These are phyloP conservation scores for Rhizopogon vesiculosus DNA, from an alignment of 768 basidiomycete species.

Conservation along the genomic window DNA sequence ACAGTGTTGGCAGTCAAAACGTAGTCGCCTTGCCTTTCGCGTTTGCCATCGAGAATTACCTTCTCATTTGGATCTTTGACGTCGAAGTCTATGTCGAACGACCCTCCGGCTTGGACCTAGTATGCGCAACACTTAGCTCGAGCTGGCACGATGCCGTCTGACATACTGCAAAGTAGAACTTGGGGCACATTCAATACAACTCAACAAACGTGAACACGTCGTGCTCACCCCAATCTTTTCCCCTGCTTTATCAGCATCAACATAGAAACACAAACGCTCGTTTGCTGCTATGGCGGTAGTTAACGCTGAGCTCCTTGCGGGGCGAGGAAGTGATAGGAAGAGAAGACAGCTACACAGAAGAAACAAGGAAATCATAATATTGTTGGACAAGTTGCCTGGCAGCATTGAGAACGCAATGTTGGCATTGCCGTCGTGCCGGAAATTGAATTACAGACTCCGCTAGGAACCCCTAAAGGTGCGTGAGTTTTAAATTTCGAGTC, in stretches of 20 bases:
- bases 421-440: slow-evolving; percentile 14
- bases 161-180: slow-evolving; percentile 97
- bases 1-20: slow-evolving; percentile 91
- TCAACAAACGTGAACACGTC: background rate
- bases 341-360: slow-evolving; percentile 16
- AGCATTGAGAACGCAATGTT: background rate
- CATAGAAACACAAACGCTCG: slow-evolving; percentile 88
- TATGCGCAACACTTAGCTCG: background rate
- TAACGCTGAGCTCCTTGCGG: slow-evolving; percentile 56
- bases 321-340: slow-evolving; percentile 28
- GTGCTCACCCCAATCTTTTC: slow-evolving; percentile 82
- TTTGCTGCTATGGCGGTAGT: slow-evolving; percentile 78
- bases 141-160: background rate
- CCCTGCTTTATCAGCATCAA: slow-evolving; percentile 92
- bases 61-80: slow-evolving; percentile 89
- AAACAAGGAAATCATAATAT: slow-evolving; percentile 17
- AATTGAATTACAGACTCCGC: background rate
- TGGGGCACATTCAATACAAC: slow-evolving; percentile 8
- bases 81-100: slow-evolving; percentile 94
- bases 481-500: no score
- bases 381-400: background rate
- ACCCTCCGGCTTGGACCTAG: slow-evolving; percentile 94
- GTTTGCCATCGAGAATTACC: slow-evolving; percentile 79
- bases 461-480: no score
- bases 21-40: slow-evolving; percentile 95